Percentiles rank a stretch among this genome's conserved stretches.
phyloP scores from a whole-genome alignment of 768 basidiomycete species.

The Serendipita sp. region DNA sequence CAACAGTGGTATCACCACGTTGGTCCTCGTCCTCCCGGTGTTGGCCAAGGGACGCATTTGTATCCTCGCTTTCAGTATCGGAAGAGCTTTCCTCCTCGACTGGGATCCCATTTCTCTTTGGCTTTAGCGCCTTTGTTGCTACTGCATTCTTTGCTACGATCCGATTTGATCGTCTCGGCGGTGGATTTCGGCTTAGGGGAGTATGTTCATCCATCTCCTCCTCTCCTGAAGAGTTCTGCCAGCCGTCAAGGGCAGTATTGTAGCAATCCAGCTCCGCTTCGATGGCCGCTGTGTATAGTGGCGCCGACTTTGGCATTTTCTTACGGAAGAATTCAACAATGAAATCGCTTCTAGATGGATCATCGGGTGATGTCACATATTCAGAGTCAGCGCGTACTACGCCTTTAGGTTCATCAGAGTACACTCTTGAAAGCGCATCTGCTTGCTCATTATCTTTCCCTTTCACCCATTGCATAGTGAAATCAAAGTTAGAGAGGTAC shows the following conservation, averaged over 20 bases:
- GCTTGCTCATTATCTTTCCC: conserved; percentile 8
- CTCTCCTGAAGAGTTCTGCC: background rate
- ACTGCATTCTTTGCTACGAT: no score
- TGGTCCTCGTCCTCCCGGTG: no score
- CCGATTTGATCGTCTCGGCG: background rate
- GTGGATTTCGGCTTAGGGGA: background rate
- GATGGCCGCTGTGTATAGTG: background rate
- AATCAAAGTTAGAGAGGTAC: conserved; percentile 7
- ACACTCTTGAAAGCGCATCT: conserved; percentile 16
- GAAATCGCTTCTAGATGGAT: background rate
- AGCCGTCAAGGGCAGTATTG: no score
- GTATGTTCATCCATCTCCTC: background rate
- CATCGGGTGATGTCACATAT: conserved; percentile 10
- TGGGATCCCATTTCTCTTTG: background rate
- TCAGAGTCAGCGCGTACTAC: conserved; percentile 15
- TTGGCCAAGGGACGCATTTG: no score
- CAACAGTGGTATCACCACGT: background rate
- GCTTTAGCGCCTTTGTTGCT: background rate
- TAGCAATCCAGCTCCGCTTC: no score
- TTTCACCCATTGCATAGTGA: conserved; percentile 3
- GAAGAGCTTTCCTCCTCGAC: no score
- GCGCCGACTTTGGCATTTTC: background rate
- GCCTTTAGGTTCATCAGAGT: conserved; percentile 15
- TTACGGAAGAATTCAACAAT: background rate
- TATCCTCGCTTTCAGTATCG: no score